Evolutionary conservation across 768 basidiomycete genomes (phyloP), one percentile per base, ranked within the genome.

Genomic region (Trametes coccinea): DNA sequence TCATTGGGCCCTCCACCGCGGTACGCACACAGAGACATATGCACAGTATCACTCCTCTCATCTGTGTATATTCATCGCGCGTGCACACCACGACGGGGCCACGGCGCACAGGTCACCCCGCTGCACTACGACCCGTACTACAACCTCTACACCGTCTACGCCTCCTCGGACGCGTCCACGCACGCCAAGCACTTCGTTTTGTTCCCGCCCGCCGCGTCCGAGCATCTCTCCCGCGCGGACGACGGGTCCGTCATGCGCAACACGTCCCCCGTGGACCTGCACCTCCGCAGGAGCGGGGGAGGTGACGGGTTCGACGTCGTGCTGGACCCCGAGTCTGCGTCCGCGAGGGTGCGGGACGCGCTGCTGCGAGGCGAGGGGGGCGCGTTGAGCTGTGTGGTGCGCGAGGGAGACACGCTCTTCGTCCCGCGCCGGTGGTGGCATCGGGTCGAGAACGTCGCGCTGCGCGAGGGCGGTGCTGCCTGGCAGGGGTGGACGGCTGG

Each of bases 391-490:
- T 71, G 70, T 46, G 50, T 69, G 6, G 54, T 68, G 30, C 56
- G 61, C 9, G 68, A 69, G 44, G 64, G 70, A 10, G 67, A 71
- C 53, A 69, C 67, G 40, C 46, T 71, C n/a, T 69, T 65, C 53
- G 62, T 71, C 33, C 70, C 68, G 2, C 59, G 65, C 14, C 60
- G 68, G 8, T 69, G 70, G 68, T 69, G 70, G 67, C 70, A 71
- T 48, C 68, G 70, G 16, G 68, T 71, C 14, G 68, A 69, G 64
- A 69, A 68, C 53, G 65, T 71, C 34, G 33, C 39, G 30, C 48
- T 70, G 10, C 45, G 22, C 4, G 62, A 46, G 49, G 27, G 9
- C 2, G 41, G 27, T 27, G 17, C 33, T 10, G 49, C 29, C 1
- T 47, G 27, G 8, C 27, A 39, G 27, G 67, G 67, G 5, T 71